Evolutionary conservation across 1,139 yeast genomes (phyloP), one percentile per base, ranked within the genome.

Genomic region (Blastobotrys ciferrii): DNA sequence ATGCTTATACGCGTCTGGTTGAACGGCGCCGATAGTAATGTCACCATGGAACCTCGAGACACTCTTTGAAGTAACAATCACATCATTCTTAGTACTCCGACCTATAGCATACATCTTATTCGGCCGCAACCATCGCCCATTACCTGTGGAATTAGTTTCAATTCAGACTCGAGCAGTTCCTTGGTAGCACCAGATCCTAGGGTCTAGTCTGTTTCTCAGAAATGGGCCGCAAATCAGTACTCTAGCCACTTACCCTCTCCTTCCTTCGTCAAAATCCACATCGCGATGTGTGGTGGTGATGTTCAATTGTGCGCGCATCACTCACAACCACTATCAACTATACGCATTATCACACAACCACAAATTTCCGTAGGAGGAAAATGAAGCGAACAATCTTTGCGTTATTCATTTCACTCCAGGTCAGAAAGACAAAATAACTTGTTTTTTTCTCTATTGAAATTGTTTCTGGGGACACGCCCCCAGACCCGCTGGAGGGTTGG

Each of bases 91-190:
- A 45, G 43, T 51, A 9, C 38, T 30, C 13, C 59, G 42, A 9
- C 59, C 59, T 31, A 56, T 36, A 4, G 48, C 35, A 40, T 50
- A 48, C 2, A 48, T 43, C 13, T 45, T 46, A 1, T 55, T 57
- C 1, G 59, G 59, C n/a, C 56, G 48, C 9, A 56, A 51, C 59
- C 59, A 56, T 42, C 51, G 49, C 20, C 45, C 45, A 23, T 23
- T 23, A 23, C 28, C 28, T 23, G 9, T n/a, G n/a, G n/a, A n/a
- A n/a, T n/a, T n/a, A n/a, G n/a, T n/a, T n/a, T n/a, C n/a, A n/a
- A n/a, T n/a, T n/a, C n/a, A n/a, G n/a, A n/a, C n/a, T n/a, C n/a
- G n/a, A n/a, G n/a, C n/a, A n/a, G n/a, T n/a, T n/a, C n/a, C n/a
- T n/a, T n/a, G n/a, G n/a, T n/a, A n/a, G n/a, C n/a, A n/a, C n/a